A percentile compares a stretch with the other conserved stretches of the same genome.
These are phyloP conservation scores for Sporothrix inflata DNA, from an alignment of 2,329 filamentous ascomycete genomes.

Conservation along the genomic window DNA sequence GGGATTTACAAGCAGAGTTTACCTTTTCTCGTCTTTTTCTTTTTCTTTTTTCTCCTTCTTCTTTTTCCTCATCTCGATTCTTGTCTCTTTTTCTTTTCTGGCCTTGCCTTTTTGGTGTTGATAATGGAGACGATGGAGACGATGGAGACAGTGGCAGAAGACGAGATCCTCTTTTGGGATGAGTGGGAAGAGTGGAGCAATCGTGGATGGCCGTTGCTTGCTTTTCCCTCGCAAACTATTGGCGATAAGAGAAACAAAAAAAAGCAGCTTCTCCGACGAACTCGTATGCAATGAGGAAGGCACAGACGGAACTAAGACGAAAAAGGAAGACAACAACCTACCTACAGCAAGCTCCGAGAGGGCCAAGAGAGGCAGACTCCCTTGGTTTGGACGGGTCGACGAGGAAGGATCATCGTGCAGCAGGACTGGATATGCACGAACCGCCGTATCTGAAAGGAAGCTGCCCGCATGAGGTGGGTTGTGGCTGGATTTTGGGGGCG, in stretches of 20 bases:
- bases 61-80: background rate
- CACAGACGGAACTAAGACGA: background rate
- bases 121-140: background rate
- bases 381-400: background rate
- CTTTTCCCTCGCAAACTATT: background rate
- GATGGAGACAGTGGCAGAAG: background rate
- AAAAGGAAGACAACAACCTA: background rate
- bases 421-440: background rate
- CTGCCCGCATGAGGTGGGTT: background rate
- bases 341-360: background rate
- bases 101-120: background rate
- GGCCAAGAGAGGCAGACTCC: background rate
- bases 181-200: background rate
- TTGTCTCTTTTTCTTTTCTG: background rate
- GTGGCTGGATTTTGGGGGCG: too few species aligned
- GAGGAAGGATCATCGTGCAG: background rate
- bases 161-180: background rate
- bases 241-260: background rate
- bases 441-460: background rate
- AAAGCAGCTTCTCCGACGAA: background rate
- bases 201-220: background rate
- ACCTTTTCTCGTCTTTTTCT: background rate
- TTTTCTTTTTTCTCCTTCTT: background rate
- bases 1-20: background rate
- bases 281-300: background rate